Evolutionary conservation across 768 basidiomycete genomes (phyloP), one percentile per base, ranked within the genome.

Genomic region (Phaffia tasmanica): DNA sequence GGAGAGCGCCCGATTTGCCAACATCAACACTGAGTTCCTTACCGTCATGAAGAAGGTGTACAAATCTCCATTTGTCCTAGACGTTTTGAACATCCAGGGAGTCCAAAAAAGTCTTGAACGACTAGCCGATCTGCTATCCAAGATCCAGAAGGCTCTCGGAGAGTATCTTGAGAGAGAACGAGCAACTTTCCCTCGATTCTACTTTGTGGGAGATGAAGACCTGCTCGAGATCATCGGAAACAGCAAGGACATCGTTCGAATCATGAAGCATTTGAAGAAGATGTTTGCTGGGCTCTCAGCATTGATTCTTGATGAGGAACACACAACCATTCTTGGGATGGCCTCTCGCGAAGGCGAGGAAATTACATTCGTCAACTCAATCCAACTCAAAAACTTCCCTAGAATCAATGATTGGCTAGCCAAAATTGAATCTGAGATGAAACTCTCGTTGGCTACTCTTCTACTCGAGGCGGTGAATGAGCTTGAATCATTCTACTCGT

Each of bases 41-140:
- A 85, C 89, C 0, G 92, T 97, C 70, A 98, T 99, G 95, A 98
- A 97, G 81, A 94, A 94, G 77, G 95, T 99, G 67, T 93, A 94
- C 83, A 98, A 98, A 78, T 97, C 94, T 18, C 93, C 95, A 0
- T 94, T 97, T 76, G 86, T 98, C 54, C 79, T 97, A 59, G 95
- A 99, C 72, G 92, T 99, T 64, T 84, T 98, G 82, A 93, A 93
- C 74, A 94, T 98, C 70, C 86, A 84, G 68, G 88, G 88, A 35
- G 88, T 99, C 66, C 95, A 99, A 79, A 98, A 99, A 79, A 92
- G 88, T 70, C 79, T 99, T 70, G 95, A 99, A 77, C 90, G 95
- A 63, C 83, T 99, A 15, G 90, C 93, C 0, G 95, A 99, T 71
- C 81, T 97, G 46, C 80, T 99, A 63, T 89, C 88, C 80, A 98